phyloP scores from a whole-genome alignment of 192 early-diverging fungal genomes.

The Lobosporangium transversale region DNA sequence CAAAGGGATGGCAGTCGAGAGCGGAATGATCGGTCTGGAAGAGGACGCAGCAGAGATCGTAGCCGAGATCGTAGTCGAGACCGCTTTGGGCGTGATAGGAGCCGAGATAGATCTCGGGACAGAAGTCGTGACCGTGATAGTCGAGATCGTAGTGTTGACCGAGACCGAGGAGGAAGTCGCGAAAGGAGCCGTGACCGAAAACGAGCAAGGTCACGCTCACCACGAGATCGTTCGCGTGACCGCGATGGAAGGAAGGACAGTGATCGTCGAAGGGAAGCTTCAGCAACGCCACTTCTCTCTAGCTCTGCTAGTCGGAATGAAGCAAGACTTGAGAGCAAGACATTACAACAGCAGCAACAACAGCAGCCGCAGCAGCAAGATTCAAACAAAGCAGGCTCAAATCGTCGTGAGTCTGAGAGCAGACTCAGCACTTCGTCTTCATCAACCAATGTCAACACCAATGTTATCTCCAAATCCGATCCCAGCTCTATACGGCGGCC shows the following conservation, averaged over 20 bases:
- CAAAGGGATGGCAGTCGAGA: slow-evolving; percentile 37
- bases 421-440: slow-evolving; percentile 2
- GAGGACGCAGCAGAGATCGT: slow-evolving; percentile 40
- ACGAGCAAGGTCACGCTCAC: slow-evolving; percentile 26
- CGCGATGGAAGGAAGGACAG: slow-evolving; percentile 25
- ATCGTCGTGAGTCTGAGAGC: slow-evolving; percentile 10
- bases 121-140: slow-evolving; percentile 33
- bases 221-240: too few species aligned
- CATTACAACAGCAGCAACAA: slow-evolving; percentile 7
- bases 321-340: slow-evolving; percentile 9
- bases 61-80: slow-evolving; percentile 40
- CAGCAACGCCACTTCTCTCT: slow-evolving; percentile 10
- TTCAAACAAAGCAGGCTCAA: slow-evolving; percentile 12
- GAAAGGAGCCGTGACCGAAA: slow-evolving; percentile 33
- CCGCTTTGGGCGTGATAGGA: slow-evolving; percentile 34
- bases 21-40: slow-evolving; percentile 30
- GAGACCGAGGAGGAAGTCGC: slow-evolving; percentile 19
- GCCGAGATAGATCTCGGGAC: slow-evolving; percentile 24
- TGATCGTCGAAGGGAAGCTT: slow-evolving; percentile 31
- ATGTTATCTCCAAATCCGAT: too few species aligned
- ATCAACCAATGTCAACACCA: not conserved
- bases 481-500: slow-evolving; percentile 21
- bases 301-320: not conserved
- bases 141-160: slow-evolving; percentile 18
- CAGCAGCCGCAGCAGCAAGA: too few species aligned